These are phyloP conservation scores for Liriodendron chinense DNA, from an alignment of 164 flowering plant genomes.

Conservation along the genomic window DNA sequence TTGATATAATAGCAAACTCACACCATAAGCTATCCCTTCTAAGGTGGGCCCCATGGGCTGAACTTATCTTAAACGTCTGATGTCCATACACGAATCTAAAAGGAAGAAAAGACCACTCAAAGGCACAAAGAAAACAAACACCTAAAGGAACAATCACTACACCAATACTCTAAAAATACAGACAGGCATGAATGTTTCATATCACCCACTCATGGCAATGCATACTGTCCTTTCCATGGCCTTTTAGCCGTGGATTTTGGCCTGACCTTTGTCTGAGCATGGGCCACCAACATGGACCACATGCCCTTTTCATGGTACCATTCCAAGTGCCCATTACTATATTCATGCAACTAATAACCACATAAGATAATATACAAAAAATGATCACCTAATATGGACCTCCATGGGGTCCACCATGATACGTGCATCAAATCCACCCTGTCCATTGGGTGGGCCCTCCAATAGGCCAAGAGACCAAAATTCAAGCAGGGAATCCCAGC, in stretches of 20 bases:
- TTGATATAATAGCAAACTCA: background rate
- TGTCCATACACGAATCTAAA: background rate
- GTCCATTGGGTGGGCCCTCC: no score
- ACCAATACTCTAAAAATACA: background rate
- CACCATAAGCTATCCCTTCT: background rate
- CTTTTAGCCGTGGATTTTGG: background rate
- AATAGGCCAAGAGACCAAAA: no score
- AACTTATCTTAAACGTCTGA: background rate
- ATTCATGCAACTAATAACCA: background rate
- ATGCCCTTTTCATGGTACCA: background rate
- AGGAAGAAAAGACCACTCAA: background rate
- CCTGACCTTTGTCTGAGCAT: background rate
- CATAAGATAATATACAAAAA: background rate
- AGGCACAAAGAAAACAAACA: background rate
- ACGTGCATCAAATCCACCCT: no score
- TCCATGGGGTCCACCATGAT: no score
- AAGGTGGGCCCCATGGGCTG: background rate
- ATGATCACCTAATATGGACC: background rate
- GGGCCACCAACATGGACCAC: background rate
- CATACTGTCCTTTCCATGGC: background rate
- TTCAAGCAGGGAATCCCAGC: no score
- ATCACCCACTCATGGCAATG: no score
- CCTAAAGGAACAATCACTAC: background rate
- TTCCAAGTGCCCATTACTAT: background rate
- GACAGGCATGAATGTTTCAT: background rate